phyloP scores from a whole-genome alignment of 1,284 basidiomycete species.

The Ceratobasidium sp. region DNA sequence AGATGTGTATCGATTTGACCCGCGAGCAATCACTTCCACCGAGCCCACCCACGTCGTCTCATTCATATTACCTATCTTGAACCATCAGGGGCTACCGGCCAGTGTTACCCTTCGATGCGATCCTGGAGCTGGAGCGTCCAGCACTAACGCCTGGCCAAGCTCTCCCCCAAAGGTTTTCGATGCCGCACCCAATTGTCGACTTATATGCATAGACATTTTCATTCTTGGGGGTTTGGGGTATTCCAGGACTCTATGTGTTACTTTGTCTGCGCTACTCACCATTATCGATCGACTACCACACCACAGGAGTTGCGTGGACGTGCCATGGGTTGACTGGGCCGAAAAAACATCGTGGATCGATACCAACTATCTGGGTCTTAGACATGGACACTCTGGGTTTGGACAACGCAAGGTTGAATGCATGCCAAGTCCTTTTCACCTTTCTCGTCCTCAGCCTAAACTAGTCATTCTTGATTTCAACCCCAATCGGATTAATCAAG shows the following conservation, averaged over 20 bases:
- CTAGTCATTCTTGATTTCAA: not conserved
- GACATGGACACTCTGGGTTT: not conserved
- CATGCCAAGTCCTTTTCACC: not conserved
- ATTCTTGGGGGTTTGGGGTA: not conserved
- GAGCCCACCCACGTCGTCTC: not conserved
- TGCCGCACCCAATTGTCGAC: not conserved
- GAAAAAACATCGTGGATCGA: not conserved
- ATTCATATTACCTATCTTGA: not conserved
- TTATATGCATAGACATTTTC: not conserved
- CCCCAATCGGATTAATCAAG: too few relatives aligned
- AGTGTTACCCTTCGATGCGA: not conserved
- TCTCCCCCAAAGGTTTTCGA: not conserved
- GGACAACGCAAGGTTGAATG: not conserved
- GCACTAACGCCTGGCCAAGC: not conserved
- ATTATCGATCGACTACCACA: not conserved
- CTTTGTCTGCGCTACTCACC: not conserved
- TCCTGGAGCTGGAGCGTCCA: not conserved
- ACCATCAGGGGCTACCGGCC: not conserved
- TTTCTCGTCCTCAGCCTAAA: not conserved
- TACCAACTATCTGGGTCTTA: not conserved
- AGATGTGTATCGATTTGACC: conserved; percentile 3
- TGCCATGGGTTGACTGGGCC: conserved; percentile 7
- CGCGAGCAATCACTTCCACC: not conserved
- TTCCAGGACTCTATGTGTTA: not conserved
- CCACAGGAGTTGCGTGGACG: not conserved